Evolutionary conservation across 2,329 filamentous ascomycete species (phyloP).

Genomic region (Fusarium sp.): DNA sequence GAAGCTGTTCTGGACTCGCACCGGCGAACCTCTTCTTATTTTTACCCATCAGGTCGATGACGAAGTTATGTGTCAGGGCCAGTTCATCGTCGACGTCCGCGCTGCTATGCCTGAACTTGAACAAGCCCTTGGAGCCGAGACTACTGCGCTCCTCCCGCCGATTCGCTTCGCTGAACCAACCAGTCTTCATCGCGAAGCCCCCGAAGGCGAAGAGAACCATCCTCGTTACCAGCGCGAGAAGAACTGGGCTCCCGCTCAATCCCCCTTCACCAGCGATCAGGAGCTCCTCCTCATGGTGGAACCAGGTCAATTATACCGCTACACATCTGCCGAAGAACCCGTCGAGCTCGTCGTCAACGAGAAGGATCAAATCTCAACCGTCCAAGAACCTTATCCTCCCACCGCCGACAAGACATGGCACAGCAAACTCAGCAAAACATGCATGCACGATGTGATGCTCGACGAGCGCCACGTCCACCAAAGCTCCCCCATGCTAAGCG

Average conservation of each 20-base stretch:
- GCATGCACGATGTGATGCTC: constrained; percentile 36
- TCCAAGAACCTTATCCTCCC: constrained; percentile 32
- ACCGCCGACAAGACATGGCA: constrained; percentile 28
- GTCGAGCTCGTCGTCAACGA: constrained; percentile 12
- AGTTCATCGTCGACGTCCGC: constrained; percentile 37
- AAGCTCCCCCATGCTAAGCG: constrained; percentile 37
- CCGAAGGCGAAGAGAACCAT: constrained; percentile 20
- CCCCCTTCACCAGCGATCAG: constrained; percentile 16
- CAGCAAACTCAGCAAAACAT: constrained; percentile 8
- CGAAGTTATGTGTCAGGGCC: constrained; percentile 34
- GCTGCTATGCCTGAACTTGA: constrained; percentile 33
- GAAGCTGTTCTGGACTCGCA: constrained; percentile 41
- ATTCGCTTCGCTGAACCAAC: constrained; percentile 28
- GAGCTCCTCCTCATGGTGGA: constrained; percentile 37
- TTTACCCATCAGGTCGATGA: constrained; percentile 37
- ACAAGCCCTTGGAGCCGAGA: constrained; percentile 18
- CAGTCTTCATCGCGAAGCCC: constrained; percentile 18
- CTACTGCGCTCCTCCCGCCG: constrained; percentile 6
- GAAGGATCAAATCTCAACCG: constrained; percentile 18
- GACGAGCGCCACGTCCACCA: constrained; percentile 33
- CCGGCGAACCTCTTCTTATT: constrained; percentile 35
- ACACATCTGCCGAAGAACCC: constrained; percentile 3
- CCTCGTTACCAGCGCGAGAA: constrained; percentile 37
- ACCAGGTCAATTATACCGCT: constrained; percentile 32
- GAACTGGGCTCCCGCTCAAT: constrained; percentile 37